Conservation (phyloP, 768 basidiomycete species). For the Lactarius vividus region DNA sequence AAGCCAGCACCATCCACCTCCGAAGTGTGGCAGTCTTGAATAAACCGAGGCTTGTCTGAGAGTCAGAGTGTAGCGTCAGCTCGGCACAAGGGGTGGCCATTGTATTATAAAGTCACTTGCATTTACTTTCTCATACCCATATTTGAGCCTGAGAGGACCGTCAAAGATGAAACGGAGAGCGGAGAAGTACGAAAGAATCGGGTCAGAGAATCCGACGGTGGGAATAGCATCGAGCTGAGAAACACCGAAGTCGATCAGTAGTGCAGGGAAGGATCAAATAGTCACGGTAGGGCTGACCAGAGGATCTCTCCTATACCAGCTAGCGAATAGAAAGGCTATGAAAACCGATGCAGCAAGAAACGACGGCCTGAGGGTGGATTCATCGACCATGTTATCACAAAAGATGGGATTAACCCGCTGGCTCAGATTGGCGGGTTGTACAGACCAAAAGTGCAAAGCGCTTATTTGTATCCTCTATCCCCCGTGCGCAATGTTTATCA, state of each 20-base stretch:
- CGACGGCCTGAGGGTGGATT: background rate
- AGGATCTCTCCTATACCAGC: conserved; percentile 13
- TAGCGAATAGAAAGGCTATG: background rate
- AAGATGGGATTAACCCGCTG: too few relatives aligned
- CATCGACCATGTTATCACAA: conserved; percentile 9
- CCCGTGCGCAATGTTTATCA: too few relatives aligned
- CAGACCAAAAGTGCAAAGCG: too few relatives aligned
- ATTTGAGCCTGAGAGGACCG: background rate
- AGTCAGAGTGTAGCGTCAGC: background rate
- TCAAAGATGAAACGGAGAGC: background rate
- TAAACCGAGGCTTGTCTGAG: background rate
- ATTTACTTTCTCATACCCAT: background rate
- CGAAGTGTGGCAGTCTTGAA: background rate
- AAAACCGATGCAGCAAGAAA: conserved; percentile 5
- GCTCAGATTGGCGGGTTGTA: background rate
- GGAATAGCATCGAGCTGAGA: conserved; percentile 19
- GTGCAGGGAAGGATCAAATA: too few relatives aligned
- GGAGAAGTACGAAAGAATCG: conserved; percentile 19
- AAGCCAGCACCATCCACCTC: background rate
- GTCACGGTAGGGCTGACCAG: background rate
- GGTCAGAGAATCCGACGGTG: conserved; percentile 22
- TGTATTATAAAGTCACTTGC: background rate
- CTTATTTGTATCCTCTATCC: too few relatives aligned
- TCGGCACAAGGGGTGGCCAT: background rate
- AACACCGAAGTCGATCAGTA: background rate